Conservation (phyloP, 2,329 filamentous ascomycete genomes). For the Echinosphaeria canescens region DNA sequence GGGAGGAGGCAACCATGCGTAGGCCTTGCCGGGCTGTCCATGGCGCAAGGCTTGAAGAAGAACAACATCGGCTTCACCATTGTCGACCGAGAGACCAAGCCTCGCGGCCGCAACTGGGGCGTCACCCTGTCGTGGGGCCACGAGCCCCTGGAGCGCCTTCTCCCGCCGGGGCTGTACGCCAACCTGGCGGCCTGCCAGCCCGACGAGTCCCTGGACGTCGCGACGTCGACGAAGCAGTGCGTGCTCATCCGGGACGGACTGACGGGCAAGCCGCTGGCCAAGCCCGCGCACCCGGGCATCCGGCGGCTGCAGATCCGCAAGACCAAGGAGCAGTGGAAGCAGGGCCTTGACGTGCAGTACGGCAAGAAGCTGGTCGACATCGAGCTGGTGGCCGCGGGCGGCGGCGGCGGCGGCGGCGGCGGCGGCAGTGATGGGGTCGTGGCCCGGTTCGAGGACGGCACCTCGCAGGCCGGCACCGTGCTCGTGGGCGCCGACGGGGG, state of each 20-base stretch:
- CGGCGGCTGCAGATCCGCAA: conserved; percentile 3
- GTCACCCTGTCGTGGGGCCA: conserved; percentile 2
- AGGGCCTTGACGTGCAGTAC: conserved; percentile 2
- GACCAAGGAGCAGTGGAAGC: conserved; percentile 1
- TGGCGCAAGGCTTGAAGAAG: conserved; percentile 2
- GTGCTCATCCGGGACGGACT: conserved; percentile 1
- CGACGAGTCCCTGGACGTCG: conserved; percentile 1
- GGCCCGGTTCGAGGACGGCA: conserved; percentile 2
- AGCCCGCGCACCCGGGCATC: conserved; percentile 1
- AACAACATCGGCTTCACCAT: conserved; percentile 1
- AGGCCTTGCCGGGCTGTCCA: conserved; percentile 2
- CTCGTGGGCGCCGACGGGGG: conserved; percentile 2
- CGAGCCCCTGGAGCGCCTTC: conserved; percentile 1
- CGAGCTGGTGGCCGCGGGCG: too few species aligned
- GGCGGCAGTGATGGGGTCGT: neutral
- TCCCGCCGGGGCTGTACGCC: conserved; percentile 1
- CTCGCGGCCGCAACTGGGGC: conserved; percentile 2
- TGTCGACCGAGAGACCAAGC: conserved; percentile 2
- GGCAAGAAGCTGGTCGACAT: conserved; percentile 3
- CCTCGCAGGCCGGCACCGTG: conserved; percentile 1
- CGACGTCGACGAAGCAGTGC: conserved; percentile 1
- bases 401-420: too few species aligned
- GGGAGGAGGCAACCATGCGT: too few species aligned
- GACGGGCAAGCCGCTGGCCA: conserved; percentile 2
- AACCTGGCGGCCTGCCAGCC: conserved; percentile 1